Percentiles rank a stretch among this genome's conserved stretches.
These are phyloP conservation scores for Bisporella sp. DNA, from an alignment of 2,329 filamentous ascomycete species.

Conservation along the genomic window DNA sequence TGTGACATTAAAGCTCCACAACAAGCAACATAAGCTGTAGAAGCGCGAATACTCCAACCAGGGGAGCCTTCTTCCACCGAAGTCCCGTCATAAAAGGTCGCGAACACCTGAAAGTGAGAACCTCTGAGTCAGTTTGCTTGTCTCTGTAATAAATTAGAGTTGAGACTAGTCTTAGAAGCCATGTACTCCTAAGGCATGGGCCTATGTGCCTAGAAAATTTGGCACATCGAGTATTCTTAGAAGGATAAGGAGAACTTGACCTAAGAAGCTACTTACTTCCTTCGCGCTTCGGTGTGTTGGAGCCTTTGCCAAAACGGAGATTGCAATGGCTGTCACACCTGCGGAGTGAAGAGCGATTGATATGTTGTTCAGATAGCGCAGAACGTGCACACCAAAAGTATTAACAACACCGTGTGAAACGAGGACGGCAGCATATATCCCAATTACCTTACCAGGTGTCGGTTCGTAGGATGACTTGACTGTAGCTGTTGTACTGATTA, in stretches of 20 bases:
- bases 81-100: slow-evolving; percentile 45
- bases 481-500: slow-evolving; percentile 38
- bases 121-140: too few species aligned
- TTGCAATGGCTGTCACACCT: slow-evolving; percentile 44
- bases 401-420: slow-evolving; percentile 48
- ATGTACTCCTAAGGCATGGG: too few species aligned
- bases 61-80: slow-evolving; percentile 28
- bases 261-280: slow-evolving; percentile 23
- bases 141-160: too few species aligned
- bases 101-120: slow-evolving; percentile 34
- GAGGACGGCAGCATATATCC: slow-evolving; percentile 52
- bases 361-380: slow-evolving; percentile 49
- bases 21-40: slow-evolving; percentile 45
- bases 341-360: slow-evolving; percentile 48
- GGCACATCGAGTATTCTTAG: too few species aligned
- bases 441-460: slow-evolving; percentile 42
- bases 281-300: slow-evolving; percentile 47
- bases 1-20: slow-evolving; percentile 48
- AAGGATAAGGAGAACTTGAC: too few species aligned
- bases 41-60: slow-evolving; percentile 47
- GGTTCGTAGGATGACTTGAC: slow-evolving; percentile 36
- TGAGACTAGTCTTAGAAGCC: too few species aligned
- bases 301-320: slow-evolving; percentile 49
- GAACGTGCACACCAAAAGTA: slow-evolving; percentile 48
- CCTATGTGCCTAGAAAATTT: too few species aligned